Conservation (phyloP, 1,284 basidiomycete genomes). For the Ganoderma lingzhi region DNA sequence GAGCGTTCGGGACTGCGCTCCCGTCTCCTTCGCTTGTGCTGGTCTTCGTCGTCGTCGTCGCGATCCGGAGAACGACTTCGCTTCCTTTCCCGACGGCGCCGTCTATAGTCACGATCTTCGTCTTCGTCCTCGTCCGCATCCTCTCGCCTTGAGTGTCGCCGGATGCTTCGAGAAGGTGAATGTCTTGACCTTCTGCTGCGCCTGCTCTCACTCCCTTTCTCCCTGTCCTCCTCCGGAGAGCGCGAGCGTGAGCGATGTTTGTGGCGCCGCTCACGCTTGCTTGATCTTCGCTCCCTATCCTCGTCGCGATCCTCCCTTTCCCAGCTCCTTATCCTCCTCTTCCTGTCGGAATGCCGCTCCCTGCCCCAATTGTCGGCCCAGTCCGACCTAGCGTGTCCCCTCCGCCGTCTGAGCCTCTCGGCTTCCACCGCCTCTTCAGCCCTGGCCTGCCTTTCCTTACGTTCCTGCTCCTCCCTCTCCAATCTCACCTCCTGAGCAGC, state of each 20-base stretch:
- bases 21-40: constrained; percentile 32
- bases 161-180: constrained; percentile 20
- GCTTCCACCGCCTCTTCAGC: constrained; percentile 77
- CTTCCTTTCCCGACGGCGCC: constrained; percentile 32
- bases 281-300: constrained; percentile 47
- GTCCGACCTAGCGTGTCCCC: constrained; percentile 43
- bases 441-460: constrained; percentile 62
- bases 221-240: constrained; percentile 18
- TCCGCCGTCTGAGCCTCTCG: constrained; percentile 58
- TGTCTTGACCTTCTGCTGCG: constrained; percentile 20
- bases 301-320: constrained; percentile 52
- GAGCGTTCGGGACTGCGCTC: constrained; percentile 35
- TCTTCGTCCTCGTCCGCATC: constrained; percentile 31
- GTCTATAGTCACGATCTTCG: constrained; percentile 17
- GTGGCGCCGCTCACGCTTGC: constrained; percentile 30
- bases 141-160: constrained; percentile 17
- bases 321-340: constrained; percentile 48
- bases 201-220: constrained; percentile 29
- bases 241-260: constrained; percentile 39
- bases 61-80: constrained; percentile 28
- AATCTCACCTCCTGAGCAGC: constrained; percentile 77
- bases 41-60: constrained; percentile 31
- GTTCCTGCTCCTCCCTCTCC: constrained; percentile 69
- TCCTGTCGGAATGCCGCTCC: constrained; percentile 39
- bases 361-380: constrained; percentile 41